Evolutionary conservation across 495 filamentous ascomycete genomes (phyloP), one percentile per base, ranked within the genome.

Genomic region (Talaromyces trachyspermus): DNA sequence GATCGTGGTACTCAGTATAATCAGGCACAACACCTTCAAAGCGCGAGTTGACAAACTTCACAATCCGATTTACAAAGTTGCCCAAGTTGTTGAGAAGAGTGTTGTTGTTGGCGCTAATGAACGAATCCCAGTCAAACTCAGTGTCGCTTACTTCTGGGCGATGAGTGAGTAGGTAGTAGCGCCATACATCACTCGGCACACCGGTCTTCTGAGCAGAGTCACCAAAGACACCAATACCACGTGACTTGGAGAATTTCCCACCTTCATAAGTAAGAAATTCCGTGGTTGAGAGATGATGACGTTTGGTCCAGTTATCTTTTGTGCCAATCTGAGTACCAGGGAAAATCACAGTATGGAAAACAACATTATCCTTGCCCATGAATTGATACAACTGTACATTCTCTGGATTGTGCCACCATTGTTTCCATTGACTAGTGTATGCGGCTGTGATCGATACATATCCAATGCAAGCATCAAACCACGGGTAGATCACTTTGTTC

Each of bases 391-490:
- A 78, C 58, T 84, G 78, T 24, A 96, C 91, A 30, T 95, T 72
- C 18, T 91, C 81, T 5, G 88, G 87, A 63, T 95, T 82, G 52
- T 83, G 80, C 92, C 92, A 98, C 92, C 92, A 98, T 47, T 83
- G 71, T 69, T 95, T 81, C 92, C 92, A 98, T 43, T 95, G 71
- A 8, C 23, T 46, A 7, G 89, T 96, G 63, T 92, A 96, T 52
- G 83, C 89, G 46, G 87, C 88, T 5, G 92, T 97, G 53, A 98
- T 98, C 0, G 89, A 95, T 3, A 87, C 80, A 60, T 98, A 98
- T 8, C 92, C 92, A 51, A 95, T 95, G 64, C 89, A 95, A 30
- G 92, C 92, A 64, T 98, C 92, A 55, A 98, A 98, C 92, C 92
- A 98, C 30, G 95, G 88, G 54, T 98, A 98, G 51, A 97, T 75